Evolutionary conservation across 1,139 yeast genomes (phyloP), one percentile per base, ranked within the genome.

Genomic region (Protomyces macrosporus): DNA sequence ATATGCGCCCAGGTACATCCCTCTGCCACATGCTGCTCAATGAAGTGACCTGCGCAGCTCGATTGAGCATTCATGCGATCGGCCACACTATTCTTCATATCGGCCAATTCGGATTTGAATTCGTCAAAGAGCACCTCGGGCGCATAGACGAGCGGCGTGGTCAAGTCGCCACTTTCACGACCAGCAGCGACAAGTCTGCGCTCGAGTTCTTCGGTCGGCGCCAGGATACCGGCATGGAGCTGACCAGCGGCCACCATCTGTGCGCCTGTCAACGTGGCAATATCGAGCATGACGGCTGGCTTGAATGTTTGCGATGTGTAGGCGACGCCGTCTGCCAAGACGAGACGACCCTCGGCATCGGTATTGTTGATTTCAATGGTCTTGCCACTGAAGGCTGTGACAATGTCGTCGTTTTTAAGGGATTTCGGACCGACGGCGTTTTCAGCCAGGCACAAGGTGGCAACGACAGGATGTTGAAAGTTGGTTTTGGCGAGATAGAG

Each of bases 201-300:
- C 40, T 51, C 55, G 9, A 58, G 14, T 9, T 39, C 52, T 14
- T 39, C 35, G 7, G 62, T 40, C 3, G 55, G 51, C 32, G 55
- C 42, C 23, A 58, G 52, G 14, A 58, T 32, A 12, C 50, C 62
- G 3, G 62, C 42, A n/a, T 58, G 56, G 9, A 48, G 33, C 14
- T 32, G n/a, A 3, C 62, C 62, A 32, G 56, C 50, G 36, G 60
- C 55, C 5, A 63, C 56, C 42, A 54, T 30, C 40, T 51, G 60
- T 23, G 65, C 65, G 5, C 65, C 65, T 4, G 65, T 63, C n/a
- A 63, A 51, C 14, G 65, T 63, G 9, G 64, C 63, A n/a, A 57
- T 55, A 39, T 59, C 64, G 36, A 63, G 42, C 32, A 63, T 37
- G 32, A 54, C 60, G 9, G 60, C 42, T 12, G 65, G 62, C 32